These are phyloP conservation scores for Rosa chinensis DNA, from an alignment of 306 rosid species.

Conservation along the genomic window DNA sequence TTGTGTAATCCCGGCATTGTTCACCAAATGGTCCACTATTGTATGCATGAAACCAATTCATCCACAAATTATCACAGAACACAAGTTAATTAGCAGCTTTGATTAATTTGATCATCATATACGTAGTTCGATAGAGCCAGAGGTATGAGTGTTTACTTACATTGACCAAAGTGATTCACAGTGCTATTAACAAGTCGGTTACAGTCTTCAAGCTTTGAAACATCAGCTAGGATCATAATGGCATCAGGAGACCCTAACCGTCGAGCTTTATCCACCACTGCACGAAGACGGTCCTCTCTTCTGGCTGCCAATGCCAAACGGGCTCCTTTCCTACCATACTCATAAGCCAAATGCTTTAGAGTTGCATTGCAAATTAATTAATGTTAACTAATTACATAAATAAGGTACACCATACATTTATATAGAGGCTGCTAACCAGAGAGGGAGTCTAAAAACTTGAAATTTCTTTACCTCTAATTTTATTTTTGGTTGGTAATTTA, in stretches of 20 bases:
- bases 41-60: not conserved
- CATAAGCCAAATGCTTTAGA: slow-evolving; percentile 60
- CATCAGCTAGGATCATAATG: slow-evolving; percentile 49
- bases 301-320: slow-evolving; percentile 49
- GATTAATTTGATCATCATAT: not conserved
- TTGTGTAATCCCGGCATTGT: slow-evolving; percentile 21
- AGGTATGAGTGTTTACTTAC: slow-evolving; percentile 21
- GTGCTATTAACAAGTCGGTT: slow-evolving; percentile 47
- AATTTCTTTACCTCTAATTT: too few relatives aligned
- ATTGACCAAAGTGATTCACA: slow-evolving; percentile 43
- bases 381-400: not conserved
- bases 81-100: not conserved
- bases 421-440: too few relatives aligned
- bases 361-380: not conserved
- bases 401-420: not conserved
- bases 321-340: slow-evolving; percentile 64
- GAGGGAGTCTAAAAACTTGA: too few relatives aligned
- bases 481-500: too few relatives aligned
- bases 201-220: slow-evolving; percentile 51
- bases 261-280: slow-evolving; percentile 41
- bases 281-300: slow-evolving; percentile 37
- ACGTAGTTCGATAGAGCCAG: too few relatives aligned
- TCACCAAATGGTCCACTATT: slow-evolving; percentile 27
- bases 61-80: not conserved
- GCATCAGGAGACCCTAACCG: slow-evolving; percentile 51